Evolutionary conservation across 169 alveolate species (phyloP), one percentile per base, ranked within the genome.

Genomic region (Plasmodium gallinaceum): DNA sequence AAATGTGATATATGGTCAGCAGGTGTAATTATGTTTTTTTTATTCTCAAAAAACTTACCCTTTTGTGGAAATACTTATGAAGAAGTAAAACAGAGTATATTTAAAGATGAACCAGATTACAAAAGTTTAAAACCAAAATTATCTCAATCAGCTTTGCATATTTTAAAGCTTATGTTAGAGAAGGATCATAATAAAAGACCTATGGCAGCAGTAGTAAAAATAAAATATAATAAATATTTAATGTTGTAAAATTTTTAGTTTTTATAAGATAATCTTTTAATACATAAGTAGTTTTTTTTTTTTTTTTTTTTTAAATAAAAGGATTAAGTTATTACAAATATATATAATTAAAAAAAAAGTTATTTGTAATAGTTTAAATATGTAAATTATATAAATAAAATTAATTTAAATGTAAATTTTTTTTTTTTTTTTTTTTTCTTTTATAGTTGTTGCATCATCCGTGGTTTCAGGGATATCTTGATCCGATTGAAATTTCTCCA

Each of bases 1-100:
- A 96, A 96, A 93, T 97, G 99, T 68, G 99, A 97, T 91, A 93
- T 97, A 62, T 97, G 98, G 99, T 94, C 98, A 51, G 95, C 96
- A 32, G 99, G 99, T 5, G 98, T 97, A 8, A 96, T 97, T 51
- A 95, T 97, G 68, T 96, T 95, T 85, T 97, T 96, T 93, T 94
- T 97, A 69, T 94, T 97, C 14, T 95, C 97, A 52, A 98, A 98
- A n/a, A 94, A 88, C 20, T 96, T 97, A 24, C 98, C 98, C 8
- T 96, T 96, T 92, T 88, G 87, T 37, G 95, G 96, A 43, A 92
- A 68, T 39, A 92, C 93, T 20, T 94, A 94, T 66, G 94, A 90
- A 43, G 95, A 92, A 58, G 92, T 94, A 2, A 76, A 92, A 54
- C 90, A 87, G 68, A 94, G 90, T 92, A 90, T 94, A 69, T 83